Evolutionary conservation across 2,329 filamentous ascomycete genomes (phyloP).

Genomic region (Penicillium sp.): DNA sequence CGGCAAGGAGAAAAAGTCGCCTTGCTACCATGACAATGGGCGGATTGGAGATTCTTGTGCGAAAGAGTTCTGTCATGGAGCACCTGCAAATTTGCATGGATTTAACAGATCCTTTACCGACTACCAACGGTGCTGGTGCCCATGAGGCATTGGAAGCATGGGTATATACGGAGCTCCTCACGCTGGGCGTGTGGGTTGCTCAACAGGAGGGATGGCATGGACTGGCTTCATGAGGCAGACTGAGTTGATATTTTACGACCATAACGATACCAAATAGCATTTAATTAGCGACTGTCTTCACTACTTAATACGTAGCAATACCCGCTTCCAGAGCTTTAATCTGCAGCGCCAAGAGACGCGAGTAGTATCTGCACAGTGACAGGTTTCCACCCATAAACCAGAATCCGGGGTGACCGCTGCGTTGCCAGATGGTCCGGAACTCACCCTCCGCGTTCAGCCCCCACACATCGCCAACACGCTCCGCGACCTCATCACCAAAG

Average conservation of each 20-base stretch:
- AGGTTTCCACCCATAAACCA: constrained; percentile 70
- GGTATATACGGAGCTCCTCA: constrained; percentile 32
- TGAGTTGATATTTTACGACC: background rate
- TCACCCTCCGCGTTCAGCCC: constrained; percentile 59
- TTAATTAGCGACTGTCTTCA: background rate
- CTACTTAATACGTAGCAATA: constrained; percentile 8
- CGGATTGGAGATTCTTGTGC: constrained; percentile 25
- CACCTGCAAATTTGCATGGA: constrained; percentile 18
- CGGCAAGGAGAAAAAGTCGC: constrained; percentile 18
- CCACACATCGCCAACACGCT: constrained; percentile 61
- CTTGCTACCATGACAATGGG: constrained; percentile 21
- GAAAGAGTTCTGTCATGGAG: constrained; percentile 27
- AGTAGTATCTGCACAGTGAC: constrained; percentile 63
- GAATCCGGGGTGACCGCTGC: constrained; percentile 63
- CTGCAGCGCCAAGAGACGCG: constrained; percentile 52
- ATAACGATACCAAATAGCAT: background rate
- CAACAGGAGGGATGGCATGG: constrained; percentile 28
- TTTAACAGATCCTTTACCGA: constrained; percentile 11
- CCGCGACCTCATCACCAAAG: constrained; percentile 63
- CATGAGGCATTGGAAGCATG: constrained; percentile 20
- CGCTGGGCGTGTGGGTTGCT: constrained; percentile 32
- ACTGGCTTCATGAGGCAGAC: background rate
- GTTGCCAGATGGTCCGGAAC: constrained; percentile 60
- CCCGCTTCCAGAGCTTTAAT: constrained; percentile 47
- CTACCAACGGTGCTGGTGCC: constrained; percentile 5